A percentile compares a stretch with the other conserved stretches of the same genome.
These are phyloP conservation scores for Clarireedia sp. DNA, from an alignment of 2,329 filamentous ascomycete genomes.

Conservation along the genomic window DNA sequence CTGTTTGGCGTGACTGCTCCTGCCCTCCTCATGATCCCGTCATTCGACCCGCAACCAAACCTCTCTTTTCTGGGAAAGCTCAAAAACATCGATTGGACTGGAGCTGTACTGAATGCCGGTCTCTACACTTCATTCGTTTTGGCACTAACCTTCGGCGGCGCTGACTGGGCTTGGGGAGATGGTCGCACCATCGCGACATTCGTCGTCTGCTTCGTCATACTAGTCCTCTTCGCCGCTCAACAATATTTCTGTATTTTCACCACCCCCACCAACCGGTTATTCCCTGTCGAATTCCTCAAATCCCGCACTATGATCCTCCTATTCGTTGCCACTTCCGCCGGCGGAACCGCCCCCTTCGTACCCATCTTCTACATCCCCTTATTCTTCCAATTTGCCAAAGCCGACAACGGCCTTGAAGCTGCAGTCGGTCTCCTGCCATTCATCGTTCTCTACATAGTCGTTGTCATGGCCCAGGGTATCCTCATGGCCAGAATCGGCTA, in stretches of 20 bases:
- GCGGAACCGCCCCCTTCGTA: conserved; percentile 33
- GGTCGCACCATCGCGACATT: conserved; percentile 21
- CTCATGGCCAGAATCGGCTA: conserved; percentile 33
- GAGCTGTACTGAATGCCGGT: conserved; percentile 14
- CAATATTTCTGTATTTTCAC: conserved; percentile 21
- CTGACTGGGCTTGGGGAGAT: conserved; percentile 7
- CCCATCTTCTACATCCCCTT: conserved; percentile 38
- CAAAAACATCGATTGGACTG: conserved; percentile 29
- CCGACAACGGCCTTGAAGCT: conserved; percentile 27
- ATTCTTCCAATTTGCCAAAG: conserved; percentile 40
- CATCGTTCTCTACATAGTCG: conserved; percentile 33
- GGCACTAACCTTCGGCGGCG: conserved; percentile 5
- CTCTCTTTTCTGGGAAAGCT: conserved; percentile 6
- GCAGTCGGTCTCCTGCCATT: conserved; percentile 34
- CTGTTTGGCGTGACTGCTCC: conserved; percentile 27
- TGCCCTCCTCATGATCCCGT: conserved; percentile 13
- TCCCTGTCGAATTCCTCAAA: conserved; percentile 26
- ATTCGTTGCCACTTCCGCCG: conserved; percentile 25
- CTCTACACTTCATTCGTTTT: conserved; percentile 17
- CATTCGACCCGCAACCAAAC: conserved; percentile 4
- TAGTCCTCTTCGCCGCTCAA: conserved; percentile 9
- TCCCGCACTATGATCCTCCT: conserved; percentile 24
- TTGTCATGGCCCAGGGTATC: conserved; percentile 32
- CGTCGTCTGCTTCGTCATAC: conserved; percentile 36
- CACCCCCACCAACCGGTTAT: conserved; percentile 12